Base-by-base conservation (phyloP, 2,329 filamentous ascomycete species). In the Sclerotinia spermophila region DNA sequence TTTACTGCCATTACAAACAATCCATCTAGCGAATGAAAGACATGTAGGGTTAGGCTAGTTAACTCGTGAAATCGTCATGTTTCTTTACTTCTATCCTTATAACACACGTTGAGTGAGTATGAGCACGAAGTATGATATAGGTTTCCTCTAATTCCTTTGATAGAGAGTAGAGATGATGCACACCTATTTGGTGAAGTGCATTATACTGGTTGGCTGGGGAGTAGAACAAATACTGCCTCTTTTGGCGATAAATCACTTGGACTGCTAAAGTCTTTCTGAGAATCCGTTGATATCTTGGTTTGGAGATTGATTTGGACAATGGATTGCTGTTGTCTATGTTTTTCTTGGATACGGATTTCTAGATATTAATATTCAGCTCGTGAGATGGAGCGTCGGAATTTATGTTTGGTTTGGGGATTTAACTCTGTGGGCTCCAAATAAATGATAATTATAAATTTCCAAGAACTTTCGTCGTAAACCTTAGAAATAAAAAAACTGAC, bases 1-100 rank as follows among this genome's bases (percentile, higher is more conserved):
- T 6, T 6, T 6, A 15, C 13, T 51, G 27, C 5, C 24, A 51
- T 51, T 51, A 15, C 15, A 15, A 4, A 27, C 11, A 6, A 51
- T 6, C 0, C 0, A 51, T 27, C 11, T 15, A 27, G 24, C 5
- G 11, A 5, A n/a, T n/a, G 11, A 27, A 27, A 2, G 10, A 4
- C n/a, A n/a, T n/a, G 24, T 51, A 13, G 45, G 15, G 8, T 44
- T 44, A 0, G 17, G 5, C 19, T 44, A 44, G 17, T 6, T 8
- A 19, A 6, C n/a, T n/a, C n/a, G n/a, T n/a, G n/a, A n/a, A n/a
- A n/a, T n/a, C n/a, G n/a, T 44, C 6, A 19, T 3, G 5, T 19
- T 21, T 19, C 42, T 44, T 21, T 17, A 27, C 13, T 17, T 51
- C 13, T 27, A 51, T 51, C n/a, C 45, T 5, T 51, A 1, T 51